Base-by-base conservation (phyloP, 148 eudicot genomes). In the Polygonum aviculare region DNA sequence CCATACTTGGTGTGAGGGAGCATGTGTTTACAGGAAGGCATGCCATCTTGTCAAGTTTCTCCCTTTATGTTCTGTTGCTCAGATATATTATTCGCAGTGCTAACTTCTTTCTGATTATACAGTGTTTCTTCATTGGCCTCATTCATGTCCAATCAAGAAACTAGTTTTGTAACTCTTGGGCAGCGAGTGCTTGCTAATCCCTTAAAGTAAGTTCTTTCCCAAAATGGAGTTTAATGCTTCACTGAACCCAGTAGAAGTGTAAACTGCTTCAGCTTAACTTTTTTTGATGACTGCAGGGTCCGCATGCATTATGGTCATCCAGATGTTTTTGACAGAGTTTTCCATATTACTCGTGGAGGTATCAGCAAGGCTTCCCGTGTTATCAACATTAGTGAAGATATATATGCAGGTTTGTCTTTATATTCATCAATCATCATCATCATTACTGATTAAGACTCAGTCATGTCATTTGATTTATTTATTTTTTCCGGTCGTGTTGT, bases 261-360 rank as follows among this genome's bases (percentile, higher is more conserved):
- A 7, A 59, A 33, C 41, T 35, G 71, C 41, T 33, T 48, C 12
- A 40, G 57, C 19, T 12, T 54, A 50, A 52, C 6, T 51, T 4
- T 72, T 51, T 21, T 55, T 78, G 70, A 55, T 75, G 26, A 74
- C 19, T 73, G 48, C 86, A 96, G 99, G 91, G 94, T 93, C 26
- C 98, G 99, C 57, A 96, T 96, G 99, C 99, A 96, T 83, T 96
- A 96, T 87, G 99, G 99, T 44, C 99, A 96, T 86, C 99, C 99
- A 9, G 99, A 96, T 89, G 94, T 96, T 74, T 96, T 96, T 82
- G 99, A 96, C 81, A 84, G 99, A 85, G 90, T 96, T 79, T 96
- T 96, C 83, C 99, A 96, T 80, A 85, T 96, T 50, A 96, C 99
- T 35, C 91, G 99, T 40, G 99, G 99, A 52, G 99, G 99, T 78